phyloP scores from a whole-genome alignment of 2,329 filamentous ascomycete genomes.

The Cryphonectria japonica region DNA sequence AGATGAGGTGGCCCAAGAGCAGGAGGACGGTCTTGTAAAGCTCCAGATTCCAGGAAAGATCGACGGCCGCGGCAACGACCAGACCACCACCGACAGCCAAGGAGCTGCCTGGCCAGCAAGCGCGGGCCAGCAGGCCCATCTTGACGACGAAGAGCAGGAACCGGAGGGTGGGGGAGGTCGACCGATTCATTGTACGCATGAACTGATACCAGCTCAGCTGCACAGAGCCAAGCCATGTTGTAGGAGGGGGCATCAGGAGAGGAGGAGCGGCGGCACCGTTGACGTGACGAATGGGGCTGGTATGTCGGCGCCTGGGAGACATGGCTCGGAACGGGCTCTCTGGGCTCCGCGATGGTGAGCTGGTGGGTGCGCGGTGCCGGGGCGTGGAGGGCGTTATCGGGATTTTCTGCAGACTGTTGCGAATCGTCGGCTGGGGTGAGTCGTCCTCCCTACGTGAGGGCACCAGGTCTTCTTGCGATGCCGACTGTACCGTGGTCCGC shows the following conservation, averaged over 20 bases:
- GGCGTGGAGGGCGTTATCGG: constrained; percentile 36
- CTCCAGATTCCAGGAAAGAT: constrained; percentile 45
- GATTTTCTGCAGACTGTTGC: constrained; percentile 40
- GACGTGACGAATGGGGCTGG: constrained; percentile 14
- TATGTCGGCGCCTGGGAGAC: constrained; percentile 30
- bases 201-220: constrained; percentile 31
- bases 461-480: constrained; percentile 39
- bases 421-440: constrained; percentile 35
- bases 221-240: constrained; percentile 39
- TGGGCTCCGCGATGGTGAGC: constrained; percentile 47
- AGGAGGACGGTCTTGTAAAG: constrained; percentile 19
- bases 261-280: constrained; percentile 40
- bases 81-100: constrained; percentile 69
- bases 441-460: constrained; percentile 33
- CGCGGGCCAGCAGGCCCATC: constrained; percentile 63
- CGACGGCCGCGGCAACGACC: constrained; percentile 69
- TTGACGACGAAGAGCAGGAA: constrained; percentile 71
- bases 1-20: constrained; percentile 19
- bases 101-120: constrained; percentile 75
- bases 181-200: constrained; percentile 3
- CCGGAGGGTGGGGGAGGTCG: constrained; percentile 46
- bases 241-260: constrained; percentile 56
- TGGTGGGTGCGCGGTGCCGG: constrained; percentile 38
- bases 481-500: constrained; percentile 38
- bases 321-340: constrained; percentile 36